A percentile compares a stretch with the other conserved stretches of the same genome.
phyloP scores from a whole-genome alignment of 352 stramenopile species.

The Globisporangium iwayamae region DNA sequence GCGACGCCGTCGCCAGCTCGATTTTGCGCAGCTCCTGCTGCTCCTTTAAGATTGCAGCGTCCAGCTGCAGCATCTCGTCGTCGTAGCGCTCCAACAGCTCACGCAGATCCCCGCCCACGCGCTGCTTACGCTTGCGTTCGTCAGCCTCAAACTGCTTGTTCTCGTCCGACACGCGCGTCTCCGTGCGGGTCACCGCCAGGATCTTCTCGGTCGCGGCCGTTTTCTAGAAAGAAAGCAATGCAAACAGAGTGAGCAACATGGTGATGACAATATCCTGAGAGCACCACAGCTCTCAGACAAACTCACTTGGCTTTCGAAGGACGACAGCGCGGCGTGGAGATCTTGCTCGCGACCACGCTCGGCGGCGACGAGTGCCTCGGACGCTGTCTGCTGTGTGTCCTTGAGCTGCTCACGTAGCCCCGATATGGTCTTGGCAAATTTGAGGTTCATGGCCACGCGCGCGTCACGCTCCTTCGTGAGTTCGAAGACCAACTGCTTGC shows the following conservation, averaged over 20 bases:
- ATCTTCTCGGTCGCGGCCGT: conserved; percentile 31
- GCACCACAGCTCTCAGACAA: neutral
- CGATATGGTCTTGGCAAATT: conserved; percentile 30
- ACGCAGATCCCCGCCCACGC: conserved; percentile 30
- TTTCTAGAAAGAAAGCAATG: conserved; percentile 12
- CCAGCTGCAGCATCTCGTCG: conserved; percentile 40
- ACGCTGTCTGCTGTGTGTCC: conserved; percentile 34
- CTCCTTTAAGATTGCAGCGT: conserved; percentile 35
- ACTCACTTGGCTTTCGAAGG: conserved; percentile 18
- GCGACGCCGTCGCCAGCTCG: conserved; percentile 28
- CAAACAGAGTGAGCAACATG: neutral
- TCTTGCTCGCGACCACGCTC: conserved; percentile 44
- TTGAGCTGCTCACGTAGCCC: conserved; percentile 41
- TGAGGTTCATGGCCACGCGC: conserved; percentile 23
- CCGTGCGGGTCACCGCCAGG: conserved; percentile 25
- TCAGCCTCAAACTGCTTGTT: conserved; percentile 44
- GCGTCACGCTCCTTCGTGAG: conserved; percentile 36
- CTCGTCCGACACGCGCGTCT: conserved; percentile 30
- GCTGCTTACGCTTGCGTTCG: conserved; percentile 48
- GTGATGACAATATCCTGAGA: neutral
- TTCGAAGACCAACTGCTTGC: conserved; percentile 58
- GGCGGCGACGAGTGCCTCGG: conserved; percentile 32
- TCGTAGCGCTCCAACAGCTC: conserved; percentile 55
- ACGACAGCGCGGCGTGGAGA: conserved; percentile 13
- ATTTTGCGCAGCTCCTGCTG: conserved; percentile 25